These are phyloP conservation scores for Erucastrum elatum DNA, from an alignment of 345 rosid genomes.

Conservation along the genomic window DNA sequence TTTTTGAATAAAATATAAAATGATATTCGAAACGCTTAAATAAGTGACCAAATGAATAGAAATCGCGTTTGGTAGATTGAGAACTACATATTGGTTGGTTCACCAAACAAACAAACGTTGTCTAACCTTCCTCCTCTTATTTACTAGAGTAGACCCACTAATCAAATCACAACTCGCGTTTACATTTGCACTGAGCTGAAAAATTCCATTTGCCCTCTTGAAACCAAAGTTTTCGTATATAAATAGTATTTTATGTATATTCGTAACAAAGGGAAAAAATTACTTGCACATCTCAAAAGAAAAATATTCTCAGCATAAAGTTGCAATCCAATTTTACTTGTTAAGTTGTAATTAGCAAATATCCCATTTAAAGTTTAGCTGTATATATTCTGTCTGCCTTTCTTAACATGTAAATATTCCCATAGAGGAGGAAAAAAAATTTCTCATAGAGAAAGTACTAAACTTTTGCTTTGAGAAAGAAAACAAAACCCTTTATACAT, in stretches of 20 bases:
- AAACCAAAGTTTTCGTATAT: neutral
- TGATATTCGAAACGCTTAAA: neutral
- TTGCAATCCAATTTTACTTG: neutral
- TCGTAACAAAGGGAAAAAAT: neutral
- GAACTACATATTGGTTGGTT: neutral
- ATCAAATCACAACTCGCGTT: neutral
- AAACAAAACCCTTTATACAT: constrained; percentile 4
- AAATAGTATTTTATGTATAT: neutral
- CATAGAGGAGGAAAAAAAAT: too few relatives aligned
- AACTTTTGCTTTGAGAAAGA: constrained; percentile 22
- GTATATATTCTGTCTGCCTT: neutral
- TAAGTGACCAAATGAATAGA: neutral
- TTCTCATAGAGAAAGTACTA: constrained; percentile 1
- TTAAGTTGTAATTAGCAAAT: neutral
- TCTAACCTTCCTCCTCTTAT: neutral
- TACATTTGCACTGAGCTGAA: neutral
- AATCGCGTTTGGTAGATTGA: neutral
- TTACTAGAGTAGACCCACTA: neutral
- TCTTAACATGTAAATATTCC: constrained; percentile 39
- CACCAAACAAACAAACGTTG: neutral
- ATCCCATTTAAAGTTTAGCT: neutral
- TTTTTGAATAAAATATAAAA: neutral
- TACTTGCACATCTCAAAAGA: constrained; percentile 18
- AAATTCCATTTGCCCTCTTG: neutral
- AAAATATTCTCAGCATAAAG: neutral